Percentiles rank a stretch among this genome's conserved stretches.
phyloP scores from a whole-genome alignment of 768 basidiomycete species.

The Amanita jacksonii region DNA sequence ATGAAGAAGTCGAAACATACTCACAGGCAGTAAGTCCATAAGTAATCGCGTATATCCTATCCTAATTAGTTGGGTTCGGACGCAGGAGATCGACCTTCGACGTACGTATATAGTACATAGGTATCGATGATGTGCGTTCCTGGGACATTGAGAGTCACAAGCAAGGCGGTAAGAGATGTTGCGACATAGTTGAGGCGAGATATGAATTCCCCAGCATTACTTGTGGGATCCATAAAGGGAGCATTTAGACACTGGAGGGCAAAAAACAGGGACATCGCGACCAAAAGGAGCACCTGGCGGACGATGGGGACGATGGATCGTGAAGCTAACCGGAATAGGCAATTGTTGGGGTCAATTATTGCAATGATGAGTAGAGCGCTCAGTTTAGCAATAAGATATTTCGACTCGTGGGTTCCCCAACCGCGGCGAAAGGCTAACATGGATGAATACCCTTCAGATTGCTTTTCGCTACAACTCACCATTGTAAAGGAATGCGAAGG shows the following conservation, averaged over 20 bases:
- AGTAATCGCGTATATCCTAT: conserved; percentile 41
- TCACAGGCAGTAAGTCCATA: conserved; percentile 62
- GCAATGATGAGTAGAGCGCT: conserved; percentile 56
- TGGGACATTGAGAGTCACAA: conserved; percentile 50
- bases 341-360: conserved; percentile 62
- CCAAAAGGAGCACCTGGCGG: conserved; percentile 52
- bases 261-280: conserved; percentile 51
- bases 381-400: conserved; percentile 63
- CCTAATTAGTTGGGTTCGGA: conserved; percentile 5
- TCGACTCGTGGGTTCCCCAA: conserved; percentile 60
- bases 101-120: conserved; percentile 56
- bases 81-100: conserved; percentile 9
- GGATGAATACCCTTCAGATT: conserved; percentile 6
- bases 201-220: conserved; percentile 69
- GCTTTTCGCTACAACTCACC: conserved; percentile 29
- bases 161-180: conserved; percentile 53
- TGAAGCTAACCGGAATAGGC: conserved; percentile 50
- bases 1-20: conserved; percentile 13
- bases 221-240: conserved; percentile 61
- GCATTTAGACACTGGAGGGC: conserved; percentile 46
- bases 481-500: conserved; percentile 62
- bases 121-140: conserved; percentile 47
- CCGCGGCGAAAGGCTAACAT: conserved; percentile 55
- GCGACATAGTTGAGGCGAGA: conserved; percentile 62
- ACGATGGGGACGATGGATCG: conserved; percentile 42